Percentiles rank a stretch among this genome's conserved stretches.
Evolutionary conservation across 2,329 filamentous ascomycete genomes (phyloP).

Genomic region (Byssochlamys sp.): DNA sequence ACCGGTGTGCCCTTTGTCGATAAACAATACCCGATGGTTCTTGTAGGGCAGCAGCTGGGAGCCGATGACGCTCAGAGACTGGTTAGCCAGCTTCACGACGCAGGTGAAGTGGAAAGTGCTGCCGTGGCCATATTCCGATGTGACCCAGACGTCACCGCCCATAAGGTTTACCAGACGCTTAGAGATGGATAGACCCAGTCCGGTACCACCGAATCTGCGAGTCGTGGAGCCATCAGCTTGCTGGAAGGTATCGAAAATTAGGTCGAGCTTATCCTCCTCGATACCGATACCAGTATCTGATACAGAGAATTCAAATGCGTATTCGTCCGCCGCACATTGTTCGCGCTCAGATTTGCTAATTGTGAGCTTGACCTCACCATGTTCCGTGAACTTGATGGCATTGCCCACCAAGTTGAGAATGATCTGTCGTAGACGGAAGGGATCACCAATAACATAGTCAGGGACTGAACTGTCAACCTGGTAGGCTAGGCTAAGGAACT

Average conservation of each 20-base stretch:
- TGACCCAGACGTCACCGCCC: slow-evolving; percentile 89
- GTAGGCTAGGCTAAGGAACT: slow-evolving; percentile 80
- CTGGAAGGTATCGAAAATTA: slow-evolving; percentile 97
- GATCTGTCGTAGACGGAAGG: slow-evolving; percentile 84
- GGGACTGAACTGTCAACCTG: slow-evolving; percentile 81
- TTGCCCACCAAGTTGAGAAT: slow-evolving; percentile 92
- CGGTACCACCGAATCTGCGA: slow-evolving; percentile 84
- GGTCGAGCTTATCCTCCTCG: slow-evolving; percentile 77
- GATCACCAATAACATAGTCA: slow-evolving; percentile 85
- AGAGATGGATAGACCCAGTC: slow-evolving; percentile 86
- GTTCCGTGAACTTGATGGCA: slow-evolving; percentile 92
- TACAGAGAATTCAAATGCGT: slow-evolving; percentile 85
- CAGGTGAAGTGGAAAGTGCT: slow-evolving; percentile 92
- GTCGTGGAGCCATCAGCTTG: slow-evolving; percentile 93
- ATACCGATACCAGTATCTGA: slow-evolving; percentile 92
- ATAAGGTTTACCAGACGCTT: slow-evolving; percentile 87
- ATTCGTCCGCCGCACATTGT: slow-evolving; percentile 59
- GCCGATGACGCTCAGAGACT: slow-evolving; percentile 63
- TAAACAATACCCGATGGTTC: slow-evolving; percentile 78
- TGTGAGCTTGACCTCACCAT: slow-evolving; percentile 80
- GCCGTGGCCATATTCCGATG: slow-evolving; percentile 74
- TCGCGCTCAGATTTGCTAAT: slow-evolving; percentile 58
- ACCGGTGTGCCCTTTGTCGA: slow-evolving; percentile 71
- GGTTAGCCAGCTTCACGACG: slow-evolving; percentile 67
- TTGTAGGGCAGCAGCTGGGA: slow-evolving; percentile 70